Evolutionary conservation across 371 early-diverging fungal genomes (phyloP), one percentile per base, ranked within the genome.

Genomic region (Apophysomyces sp.): DNA sequence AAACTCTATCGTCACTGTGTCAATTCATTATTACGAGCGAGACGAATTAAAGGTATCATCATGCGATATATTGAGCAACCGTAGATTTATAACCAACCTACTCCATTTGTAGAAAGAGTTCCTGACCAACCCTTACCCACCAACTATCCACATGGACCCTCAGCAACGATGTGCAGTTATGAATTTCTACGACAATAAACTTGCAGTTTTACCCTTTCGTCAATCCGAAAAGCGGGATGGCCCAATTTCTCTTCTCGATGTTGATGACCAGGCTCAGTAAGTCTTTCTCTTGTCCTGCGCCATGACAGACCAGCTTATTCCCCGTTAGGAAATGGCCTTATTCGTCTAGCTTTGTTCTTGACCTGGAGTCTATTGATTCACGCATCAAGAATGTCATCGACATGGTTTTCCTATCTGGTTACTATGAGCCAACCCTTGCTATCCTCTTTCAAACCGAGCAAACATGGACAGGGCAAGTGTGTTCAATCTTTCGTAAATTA

Each of bases 11-110:
- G 86, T 89, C 8, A 97, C 98, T 0, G 93, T 96, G 27, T 97
- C 97, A 3, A 89, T 98, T 34, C 98, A 98, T 71, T 95, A 91
- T 71, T 98, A 95, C 68, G 98, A 98, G 73, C 83, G 94, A 29
- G 98, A 97, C 52, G 92, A 92, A 62, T 89, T 90, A 62, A 91
- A 91, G 87, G 92, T 85, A 84, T 4, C 18, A 40, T 37, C 27
- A 26, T 26, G 18, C 8, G 5, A 3, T 12, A 26, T 4, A 2
- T 53, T 3, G 55, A 12, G 21, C 52, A 36, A 53, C n/a, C n/a
- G n/a, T n/a, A n/a, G n/a, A 54, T 13, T 40, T 0, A 5, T 4
- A 11, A 32, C 2, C 21, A 2, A 27, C 11, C 29, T n/a, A 26
- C 31, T 16, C 31, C 2, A 26, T 41, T n/a, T 53, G 40, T 34